Conservation (phyloP, 805 yeast genomes). For the Hanseniaspora occidentalis region DNA sequence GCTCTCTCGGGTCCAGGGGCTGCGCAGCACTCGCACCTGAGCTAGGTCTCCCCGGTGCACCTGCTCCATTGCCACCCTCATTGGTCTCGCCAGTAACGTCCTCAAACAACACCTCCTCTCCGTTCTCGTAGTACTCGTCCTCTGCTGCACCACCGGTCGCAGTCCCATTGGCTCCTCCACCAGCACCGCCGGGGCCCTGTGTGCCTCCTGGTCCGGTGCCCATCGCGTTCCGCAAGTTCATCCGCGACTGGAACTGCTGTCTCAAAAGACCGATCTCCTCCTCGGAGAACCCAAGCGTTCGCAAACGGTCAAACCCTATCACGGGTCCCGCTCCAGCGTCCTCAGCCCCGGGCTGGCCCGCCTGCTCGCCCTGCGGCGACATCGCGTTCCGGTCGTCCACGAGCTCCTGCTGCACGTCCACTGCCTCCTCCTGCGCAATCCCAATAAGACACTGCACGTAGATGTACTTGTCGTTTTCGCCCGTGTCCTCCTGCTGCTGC, state of each 20-base stretch:
- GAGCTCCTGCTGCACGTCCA: constrained; percentile 26
- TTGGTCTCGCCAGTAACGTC: background rate
- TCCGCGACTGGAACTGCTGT: constrained; percentile 58
- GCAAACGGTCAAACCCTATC: constrained; percentile 73
- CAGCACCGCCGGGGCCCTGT: constrained; percentile 8
- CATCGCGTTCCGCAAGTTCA: constrained; percentile 32
- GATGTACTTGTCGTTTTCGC: constrained; percentile 22
- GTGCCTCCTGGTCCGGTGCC: constrained; percentile 9
- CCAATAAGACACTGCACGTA: constrained; percentile 77
- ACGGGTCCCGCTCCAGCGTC: constrained; percentile 34
- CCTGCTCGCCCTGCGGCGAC: constrained; percentile 9
- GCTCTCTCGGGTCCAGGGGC: constrained; percentile 13
- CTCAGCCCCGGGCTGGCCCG: constrained; percentile 5
- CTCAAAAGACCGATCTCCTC: constrained; percentile 65
- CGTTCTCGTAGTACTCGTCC: background rate
- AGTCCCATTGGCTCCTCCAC: constrained; percentile 12
- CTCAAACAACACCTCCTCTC: background rate
- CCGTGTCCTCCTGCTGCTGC: constrained; percentile 38
- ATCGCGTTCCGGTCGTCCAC: constrained; percentile 7
- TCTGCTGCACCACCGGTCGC: constrained; percentile 6
- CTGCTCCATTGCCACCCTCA: background rate
- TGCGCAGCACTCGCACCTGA: constrained; percentile 8
- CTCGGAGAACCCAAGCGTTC: constrained; percentile 72
- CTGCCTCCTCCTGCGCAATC: constrained; percentile 40
- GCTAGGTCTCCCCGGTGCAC: too few species aligned